Base-by-base conservation (phyloP, 495 filamentous ascomycete species). In the Beverwykella pulmonaria region DNA sequence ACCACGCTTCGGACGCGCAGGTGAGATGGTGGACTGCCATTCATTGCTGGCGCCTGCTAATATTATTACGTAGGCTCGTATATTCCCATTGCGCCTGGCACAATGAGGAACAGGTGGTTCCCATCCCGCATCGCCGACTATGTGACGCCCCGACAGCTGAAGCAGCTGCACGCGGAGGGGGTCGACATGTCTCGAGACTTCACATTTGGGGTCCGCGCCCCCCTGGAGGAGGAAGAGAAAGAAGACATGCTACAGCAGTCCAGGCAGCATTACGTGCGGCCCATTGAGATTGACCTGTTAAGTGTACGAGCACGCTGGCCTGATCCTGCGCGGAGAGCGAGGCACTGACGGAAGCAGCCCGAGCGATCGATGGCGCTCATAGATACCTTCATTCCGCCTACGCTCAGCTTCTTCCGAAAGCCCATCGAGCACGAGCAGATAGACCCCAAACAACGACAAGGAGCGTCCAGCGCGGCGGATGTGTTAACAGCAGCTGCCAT, bases 51-150 rank as follows among this genome's bases (percentile, higher is more conserved):
- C n/a, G 15, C 8, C 34, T 50, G 39, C 58, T 62, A 44, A 58
- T 36, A 19, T 6, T 46, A 15, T 6, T 46, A 15, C 20, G 19
- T n/a, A 87, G 85, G 85, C 27, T 67, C 83, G 25, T 78, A 86
- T 53, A 74, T 87, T n/a, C 81, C 85, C 19, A 74, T 87, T 23
- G 57, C 76, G 17, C 73, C 74, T 2, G 85, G 84, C 17, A 75
- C 72, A 20, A 87, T 88, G 83, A 75, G 86, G 53, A 83, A 85
- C 65, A 61, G 69, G 47, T 86, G 79, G 79, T 86, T 80, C 63
- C 86, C 85, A 12, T 72, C 65, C 41, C 75, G 77, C 30, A 77
- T 80, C 66, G 86, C 86, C 27, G 79, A 82, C 59, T 88, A 88
- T 73, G 67, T 86, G n/a, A 76, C 81, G 15, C 19, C 61, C 7